phyloP scores from a whole-genome alignment of 208 protist genomes.

The Hexamita inflata region DNA sequence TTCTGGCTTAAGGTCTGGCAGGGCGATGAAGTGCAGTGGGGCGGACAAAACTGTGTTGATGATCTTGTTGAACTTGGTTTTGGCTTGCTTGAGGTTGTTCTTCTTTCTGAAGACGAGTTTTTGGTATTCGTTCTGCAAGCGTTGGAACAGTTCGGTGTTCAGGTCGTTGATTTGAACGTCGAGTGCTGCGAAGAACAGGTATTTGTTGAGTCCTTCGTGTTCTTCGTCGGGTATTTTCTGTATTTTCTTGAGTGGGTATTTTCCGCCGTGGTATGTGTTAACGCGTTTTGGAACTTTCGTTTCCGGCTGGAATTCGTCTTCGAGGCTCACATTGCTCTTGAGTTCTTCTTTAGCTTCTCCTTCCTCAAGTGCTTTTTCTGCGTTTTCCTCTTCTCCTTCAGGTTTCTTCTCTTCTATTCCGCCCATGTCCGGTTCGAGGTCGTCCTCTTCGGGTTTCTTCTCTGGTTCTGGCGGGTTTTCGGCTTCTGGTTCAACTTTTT shows the following conservation, averaged over 20 bases:
- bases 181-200: conserved; percentile 13
- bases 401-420: neutral
- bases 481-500: conserved; percentile 2
- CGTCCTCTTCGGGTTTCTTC: neutral
- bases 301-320: conserved; percentile 18
- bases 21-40: neutral
- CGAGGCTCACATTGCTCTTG: neutral
- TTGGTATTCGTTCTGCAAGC: neutral
- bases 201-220: conserved; percentile 19
- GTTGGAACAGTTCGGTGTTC: neutral
- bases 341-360: conserved; percentile 2
- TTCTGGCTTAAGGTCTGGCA: conserved; percentile 16
- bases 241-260: neutral
- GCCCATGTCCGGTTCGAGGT: neutral
- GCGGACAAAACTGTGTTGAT: neutral
- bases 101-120: neutral
- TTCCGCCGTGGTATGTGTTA: neutral
- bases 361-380: neutral
- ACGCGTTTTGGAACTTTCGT: conserved; percentile 20
- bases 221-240: conserved; percentile 4
- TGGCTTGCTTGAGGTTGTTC: neutral
- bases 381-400: neutral
- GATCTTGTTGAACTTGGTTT: neutral
- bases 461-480: neutral
- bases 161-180: neutral